Conservation (phyloP, 495 filamentous ascomycete genomes). For the Amphirosellinia nigrospora region DNA sequence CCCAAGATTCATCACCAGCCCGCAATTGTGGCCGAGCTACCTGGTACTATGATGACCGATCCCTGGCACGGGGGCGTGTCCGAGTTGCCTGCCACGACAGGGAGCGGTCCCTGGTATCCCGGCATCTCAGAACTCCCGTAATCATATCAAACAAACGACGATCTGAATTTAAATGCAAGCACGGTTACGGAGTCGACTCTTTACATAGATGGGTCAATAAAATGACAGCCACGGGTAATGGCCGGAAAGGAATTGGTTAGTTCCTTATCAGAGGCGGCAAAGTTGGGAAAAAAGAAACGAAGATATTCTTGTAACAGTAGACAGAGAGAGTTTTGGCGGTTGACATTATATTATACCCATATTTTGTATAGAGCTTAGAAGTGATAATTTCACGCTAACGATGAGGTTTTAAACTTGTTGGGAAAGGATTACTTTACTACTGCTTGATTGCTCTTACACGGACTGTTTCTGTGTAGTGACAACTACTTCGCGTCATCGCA, state of each 20-base stretch:
- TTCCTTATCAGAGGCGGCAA: background rate
- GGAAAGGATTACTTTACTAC: too few relatives aligned
- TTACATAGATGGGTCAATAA: background rate
- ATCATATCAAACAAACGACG: background rate
- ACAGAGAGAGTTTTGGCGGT: background rate
- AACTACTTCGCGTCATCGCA: too few relatives aligned
- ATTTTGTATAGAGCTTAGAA: background rate
- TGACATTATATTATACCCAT: slow-evolving; percentile 10
- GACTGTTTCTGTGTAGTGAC: background rate
- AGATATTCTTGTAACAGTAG: background rate
- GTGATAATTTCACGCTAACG: background rate
- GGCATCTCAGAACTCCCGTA: slow-evolving; percentile 17
- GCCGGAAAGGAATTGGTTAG: background rate
- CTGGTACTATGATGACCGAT: slow-evolving; percentile 21
- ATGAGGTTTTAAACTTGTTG: too few relatives aligned
- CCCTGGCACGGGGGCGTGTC: slow-evolving; percentile 23
- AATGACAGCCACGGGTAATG: background rate
- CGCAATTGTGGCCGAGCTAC: slow-evolving; percentile 8
- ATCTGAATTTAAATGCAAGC: background rate
- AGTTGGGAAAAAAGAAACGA: background rate
- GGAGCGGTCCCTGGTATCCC: background rate
- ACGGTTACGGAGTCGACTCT: background rate
- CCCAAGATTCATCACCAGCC: slow-evolving; percentile 6
- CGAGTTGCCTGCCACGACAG: slow-evolving; percentile 18
- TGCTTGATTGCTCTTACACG: background rate